Base-by-base conservation (phyloP, 225 moss, liverwort and hornwort genomes). In the Antitrichia curtipendula region DNA sequence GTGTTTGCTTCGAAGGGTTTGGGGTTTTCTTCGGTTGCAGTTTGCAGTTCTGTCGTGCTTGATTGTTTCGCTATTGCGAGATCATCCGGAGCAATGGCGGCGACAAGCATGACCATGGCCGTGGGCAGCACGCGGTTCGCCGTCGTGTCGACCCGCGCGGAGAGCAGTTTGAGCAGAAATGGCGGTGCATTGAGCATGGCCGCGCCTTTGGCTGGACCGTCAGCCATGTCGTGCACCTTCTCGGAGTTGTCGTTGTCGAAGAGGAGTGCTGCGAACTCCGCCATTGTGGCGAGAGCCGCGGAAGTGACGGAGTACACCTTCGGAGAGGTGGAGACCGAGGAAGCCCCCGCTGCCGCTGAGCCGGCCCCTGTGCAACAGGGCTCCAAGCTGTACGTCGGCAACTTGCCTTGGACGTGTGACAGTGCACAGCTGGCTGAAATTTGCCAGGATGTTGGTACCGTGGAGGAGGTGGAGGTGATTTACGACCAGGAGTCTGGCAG, bases 401-500 rank as follows among this genome's bases (percentile, higher is more conserved):
- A 93, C 86, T 75, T 93, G 63, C 93, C 93, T n/a, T 93, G 93
- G 93, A 64, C 89, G 13, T 90, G 84, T 61, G 89, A 92, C 19
- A 93, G 93, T 79, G 52, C 90, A 57, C 89, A 92, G 71, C 82
- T 94, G 24, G 93, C 93, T 9, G 93, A 91, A 70, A 80, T 90
- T 15, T 93, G 91, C 80, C 92, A 87, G 79, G 92, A 85, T 9
- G 4, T 10, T 20, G 93, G 88, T 19, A 23, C 6, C 11, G 93
- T 93, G 66, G 93, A 93, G 59, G 89, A 81, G 3, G 93, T 93
- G 60, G 93, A 93, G 85, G 98, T 98, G 12, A 96, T 96, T 16
- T 98, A 96, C 69, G 98, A 98, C 83, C 96, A 93, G 36, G 94
- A 95, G 29, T 83, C 91, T 2, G 94, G 94, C 60, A 92, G 93